Base-by-base conservation (phyloP, 208 protist species). In the Polymyxa betae region DNA sequence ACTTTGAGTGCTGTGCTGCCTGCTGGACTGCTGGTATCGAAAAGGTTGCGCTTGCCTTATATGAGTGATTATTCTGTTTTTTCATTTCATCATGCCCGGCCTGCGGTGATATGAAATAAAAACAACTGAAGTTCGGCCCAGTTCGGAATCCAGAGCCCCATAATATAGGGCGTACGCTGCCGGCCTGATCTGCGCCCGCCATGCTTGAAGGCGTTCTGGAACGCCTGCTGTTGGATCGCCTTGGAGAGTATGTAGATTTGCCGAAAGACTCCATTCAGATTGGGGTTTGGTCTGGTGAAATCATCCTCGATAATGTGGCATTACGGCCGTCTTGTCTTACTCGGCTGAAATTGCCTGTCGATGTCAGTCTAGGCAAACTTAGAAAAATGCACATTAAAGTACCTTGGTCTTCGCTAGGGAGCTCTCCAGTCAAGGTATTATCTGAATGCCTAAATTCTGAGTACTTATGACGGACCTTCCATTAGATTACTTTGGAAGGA, bases 161-260 rank as follows among this genome's bases (percentile, higher is more conserved):
- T n/a, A n/a, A n/a, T n/a, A n/a, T n/a, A n/a, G n/a, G n/a, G n/a
- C n/a, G n/a, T n/a, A n/a, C n/a, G n/a, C n/a, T n/a, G n/a, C n/a
- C n/a, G n/a, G n/a, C n/a, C n/a, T n/a, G n/a, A n/a, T n/a, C n/a
- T n/a, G n/a, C n/a, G n/a, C n/a, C n/a, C n/a, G n/a, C n/a, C 49
- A 82, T 82, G 72, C 72, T 82, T 43, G 72, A 82, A 43, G 72
- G 72, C 72, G n/a, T 82, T n/a, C 72, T 82, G 5, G 72, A 82
- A n/a, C 72, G 72, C 5, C 72, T 82, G 5, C 10, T 82, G 12
- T 5, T 82, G n/a, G 72, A 82, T 35, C 72, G 72, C 5, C 72
- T 82, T 5, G 72, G 72, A 20, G 72, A 82, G n/a, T 82, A 82
- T 43, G 72, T 82, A 12, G 72, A 82, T 43, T n/a, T 82, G 5